Conservation (phyloP, 257 asterid genomes). For the Solanum virginianum region DNA sequence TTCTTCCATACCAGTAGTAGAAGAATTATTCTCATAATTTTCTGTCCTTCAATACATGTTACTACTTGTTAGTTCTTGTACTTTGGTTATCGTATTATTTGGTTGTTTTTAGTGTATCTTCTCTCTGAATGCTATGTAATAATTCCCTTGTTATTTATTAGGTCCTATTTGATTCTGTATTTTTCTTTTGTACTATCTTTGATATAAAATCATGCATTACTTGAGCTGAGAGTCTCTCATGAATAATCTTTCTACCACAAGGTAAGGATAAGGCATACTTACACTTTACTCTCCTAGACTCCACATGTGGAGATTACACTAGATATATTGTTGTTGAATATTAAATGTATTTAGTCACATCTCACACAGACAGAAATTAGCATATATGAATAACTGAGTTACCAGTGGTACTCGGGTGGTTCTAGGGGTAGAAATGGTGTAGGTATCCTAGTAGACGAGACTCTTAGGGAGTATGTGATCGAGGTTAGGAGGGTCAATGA, state of each 20-base stretch:
- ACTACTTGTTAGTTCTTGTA: not conserved
- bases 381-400: not conserved
- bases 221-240: not conserved
- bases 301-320: not conserved
- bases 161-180: not conserved
- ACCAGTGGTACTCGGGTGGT: too few species aligned
- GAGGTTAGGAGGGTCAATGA: too few species aligned
- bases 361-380: not conserved
- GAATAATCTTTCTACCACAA: not conserved
- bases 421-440: too few species aligned
- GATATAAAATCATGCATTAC: not conserved
- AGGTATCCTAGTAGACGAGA: too few species aligned
- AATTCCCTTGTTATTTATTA: not conserved
- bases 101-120: not conserved
- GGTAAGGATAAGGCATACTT: not conserved
- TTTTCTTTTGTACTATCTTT: not conserved
- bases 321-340: not conserved
- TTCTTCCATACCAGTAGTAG: not conserved
- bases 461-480: too few species aligned
- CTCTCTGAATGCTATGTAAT: not conserved
- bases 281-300: not conserved
- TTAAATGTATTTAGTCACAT: not conserved
- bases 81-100: not conserved
- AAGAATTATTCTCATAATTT: not conserved
- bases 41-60: not conserved